Conservation (phyloP, 2,329 filamentous ascomycete species). For the Apiospora phragmitis region DNA sequence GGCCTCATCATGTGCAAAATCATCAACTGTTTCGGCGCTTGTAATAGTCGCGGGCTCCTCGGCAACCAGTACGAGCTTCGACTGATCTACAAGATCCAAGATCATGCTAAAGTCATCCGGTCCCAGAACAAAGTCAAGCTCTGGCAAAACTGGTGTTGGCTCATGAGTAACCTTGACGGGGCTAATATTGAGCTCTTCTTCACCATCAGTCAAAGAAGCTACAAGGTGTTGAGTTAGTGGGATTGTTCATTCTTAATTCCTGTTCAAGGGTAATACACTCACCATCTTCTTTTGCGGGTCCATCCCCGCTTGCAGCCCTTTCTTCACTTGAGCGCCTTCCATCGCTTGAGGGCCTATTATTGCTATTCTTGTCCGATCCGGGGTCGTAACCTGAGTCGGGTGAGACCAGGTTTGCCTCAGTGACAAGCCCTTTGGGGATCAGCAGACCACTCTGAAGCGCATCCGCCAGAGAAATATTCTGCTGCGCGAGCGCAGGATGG, state of each 20-base stretch:
- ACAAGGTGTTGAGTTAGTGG: not conserved
- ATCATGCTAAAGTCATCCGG: not conserved
- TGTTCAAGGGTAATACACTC: not conserved
- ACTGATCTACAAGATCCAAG: conserved; percentile 2
- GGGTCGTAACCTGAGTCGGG: not conserved
- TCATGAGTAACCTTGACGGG: not conserved
- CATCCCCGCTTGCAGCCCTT: not conserved
- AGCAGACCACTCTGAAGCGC: not conserved
- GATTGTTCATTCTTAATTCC: not conserved
- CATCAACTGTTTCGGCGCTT: not conserved
- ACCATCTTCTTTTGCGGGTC: not conserved
- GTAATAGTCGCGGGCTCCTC: not conserved
- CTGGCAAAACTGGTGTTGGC: not conserved
- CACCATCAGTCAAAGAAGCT: not conserved
- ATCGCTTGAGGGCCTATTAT: not conserved
- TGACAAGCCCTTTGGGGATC: not conserved
- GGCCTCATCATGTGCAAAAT: not conserved
- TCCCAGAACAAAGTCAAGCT: not conserved
- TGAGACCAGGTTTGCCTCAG: not conserved
- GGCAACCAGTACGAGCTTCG: not conserved
- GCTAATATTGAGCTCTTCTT: not conserved
- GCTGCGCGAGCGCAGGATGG: not conserved
- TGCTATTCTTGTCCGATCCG: not conserved
- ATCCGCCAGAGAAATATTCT: not conserved
- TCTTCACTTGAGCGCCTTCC: not conserved